Conservation (phyloP, 768 basidiomycete genomes). For the Macrolepiota dolichaula region DNA sequence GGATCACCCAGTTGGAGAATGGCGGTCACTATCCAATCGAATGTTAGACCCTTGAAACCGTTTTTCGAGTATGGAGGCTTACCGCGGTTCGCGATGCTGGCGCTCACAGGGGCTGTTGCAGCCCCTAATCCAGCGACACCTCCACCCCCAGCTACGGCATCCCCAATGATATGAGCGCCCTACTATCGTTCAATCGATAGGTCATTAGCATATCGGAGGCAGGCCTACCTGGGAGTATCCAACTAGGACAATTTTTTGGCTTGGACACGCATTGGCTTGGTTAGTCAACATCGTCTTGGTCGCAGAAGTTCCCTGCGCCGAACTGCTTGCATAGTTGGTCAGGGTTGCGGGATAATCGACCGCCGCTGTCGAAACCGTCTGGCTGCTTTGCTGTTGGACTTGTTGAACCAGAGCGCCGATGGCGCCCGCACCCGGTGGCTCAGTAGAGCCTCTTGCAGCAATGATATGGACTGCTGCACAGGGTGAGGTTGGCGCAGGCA, state of each 20-base stretch:
- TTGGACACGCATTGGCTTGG: slow-evolving; percentile 23
- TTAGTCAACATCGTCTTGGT: slow-evolving; percentile 22
- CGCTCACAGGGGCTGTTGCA: slow-evolving; percentile 18
- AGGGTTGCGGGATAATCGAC: slow-evolving; percentile 27
- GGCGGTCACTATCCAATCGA: slow-evolving; percentile 18
- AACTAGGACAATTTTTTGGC: slow-evolving; percentile 27
- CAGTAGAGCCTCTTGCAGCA: slow-evolving; percentile 24
- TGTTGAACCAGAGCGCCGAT: slow-evolving; percentile 24
- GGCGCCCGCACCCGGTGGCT: slow-evolving; percentile 22
- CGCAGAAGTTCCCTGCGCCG: slow-evolving; percentile 24
- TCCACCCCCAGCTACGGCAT: slow-evolving; percentile 24
- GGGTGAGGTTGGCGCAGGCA: slow-evolving; percentile 21
- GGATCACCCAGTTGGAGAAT: slow-evolving; percentile 26
- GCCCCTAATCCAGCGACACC: slow-evolving; percentile 17
- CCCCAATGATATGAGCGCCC: slow-evolving; percentile 28
- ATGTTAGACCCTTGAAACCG: not conserved
- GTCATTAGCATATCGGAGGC: not conserved
- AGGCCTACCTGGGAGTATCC: slow-evolving; percentile 23
- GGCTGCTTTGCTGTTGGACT: slow-evolving; percentile 21
- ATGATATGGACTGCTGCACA: slow-evolving; percentile 27
- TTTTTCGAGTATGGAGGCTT: not conserved
- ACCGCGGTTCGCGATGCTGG: slow-evolving; percentile 17
- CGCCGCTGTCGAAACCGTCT: slow-evolving; percentile 23
- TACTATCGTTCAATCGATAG: slow-evolving; percentile 4
- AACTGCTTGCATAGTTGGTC: slow-evolving; percentile 23